Percentiles rank a stretch among this genome's conserved stretches.
Conservation (phyloP, 1,139 yeast genomes). For the Yamadazyma buinensis region DNA sequence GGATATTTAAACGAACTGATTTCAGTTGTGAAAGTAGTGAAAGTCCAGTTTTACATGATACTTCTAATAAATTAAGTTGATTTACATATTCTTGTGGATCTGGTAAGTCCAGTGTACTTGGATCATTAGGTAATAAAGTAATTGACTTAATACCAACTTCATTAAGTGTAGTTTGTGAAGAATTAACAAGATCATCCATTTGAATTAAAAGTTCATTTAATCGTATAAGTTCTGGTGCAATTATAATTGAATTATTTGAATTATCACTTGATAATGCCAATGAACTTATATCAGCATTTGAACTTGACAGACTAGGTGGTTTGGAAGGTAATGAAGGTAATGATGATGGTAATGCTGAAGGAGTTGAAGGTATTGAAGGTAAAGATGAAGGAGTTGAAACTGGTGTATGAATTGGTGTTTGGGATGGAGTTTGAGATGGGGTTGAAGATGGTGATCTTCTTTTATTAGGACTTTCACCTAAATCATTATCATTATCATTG, state of each 20-base stretch:
- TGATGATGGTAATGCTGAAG: background rate
- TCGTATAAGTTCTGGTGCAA: slow-evolving; percentile 39
- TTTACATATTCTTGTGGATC: slow-evolving; percentile 48
- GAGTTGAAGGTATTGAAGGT: background rate
- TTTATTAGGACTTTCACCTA: background rate
- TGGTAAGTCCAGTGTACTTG: slow-evolving; percentile 45
- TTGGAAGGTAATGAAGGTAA: slow-evolving; percentile 3
- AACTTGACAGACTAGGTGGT: background rate
- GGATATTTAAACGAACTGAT: slow-evolving; percentile 35
- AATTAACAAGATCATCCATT: slow-evolving; percentile 26
- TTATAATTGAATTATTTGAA: background rate
- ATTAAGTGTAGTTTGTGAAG: slow-evolving; percentile 35
- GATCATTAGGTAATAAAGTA: slow-evolving; percentile 39
- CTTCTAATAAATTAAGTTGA: slow-evolving; percentile 43
- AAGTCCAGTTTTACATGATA: slow-evolving; percentile 35
- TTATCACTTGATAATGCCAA: too few species aligned
- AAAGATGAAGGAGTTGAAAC: background rate
- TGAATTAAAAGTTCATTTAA: slow-evolving; percentile 31
- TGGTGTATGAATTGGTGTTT: too few species aligned
- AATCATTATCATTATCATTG: too few species aligned
- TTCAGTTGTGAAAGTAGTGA: slow-evolving; percentile 36
- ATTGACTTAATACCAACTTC: slow-evolving; percentile 44
- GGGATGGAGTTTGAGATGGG: background rate
- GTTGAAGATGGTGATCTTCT: background rate
- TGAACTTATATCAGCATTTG: too few species aligned